Evolutionary conservation across 2,329 filamentous ascomycete species (phyloP).

Genomic region (Berkeleyomyces basicola): DNA sequence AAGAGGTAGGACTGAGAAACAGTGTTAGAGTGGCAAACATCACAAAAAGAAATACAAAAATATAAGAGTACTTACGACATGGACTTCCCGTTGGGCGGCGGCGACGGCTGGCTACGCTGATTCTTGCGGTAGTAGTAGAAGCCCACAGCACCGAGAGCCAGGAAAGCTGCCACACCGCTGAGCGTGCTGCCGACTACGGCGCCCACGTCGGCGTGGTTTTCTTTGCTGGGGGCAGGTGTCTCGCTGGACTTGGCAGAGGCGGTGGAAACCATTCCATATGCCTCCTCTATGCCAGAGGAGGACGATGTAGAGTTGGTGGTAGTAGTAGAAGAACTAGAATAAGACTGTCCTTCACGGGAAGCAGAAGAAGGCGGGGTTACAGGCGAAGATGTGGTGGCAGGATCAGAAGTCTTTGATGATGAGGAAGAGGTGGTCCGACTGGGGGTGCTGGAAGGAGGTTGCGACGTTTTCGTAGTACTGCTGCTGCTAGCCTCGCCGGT

Average conservation of each 20-base stretch:
- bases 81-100: neutral
- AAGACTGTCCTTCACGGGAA: constrained; percentile 1
- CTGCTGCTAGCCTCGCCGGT: neutral
- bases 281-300: too few relatives aligned
- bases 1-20: constrained; percentile 18
- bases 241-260: constrained; percentile 12
- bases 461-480: neutral
- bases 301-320: constrained; percentile 6
- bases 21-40: constrained; percentile 18
- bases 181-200: constrained; percentile 39
- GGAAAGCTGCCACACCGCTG: constrained; percentile 31
- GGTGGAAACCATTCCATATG: constrained; percentile 14
- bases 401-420: neutral
- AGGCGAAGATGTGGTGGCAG: neutral
- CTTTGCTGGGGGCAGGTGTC: constrained; percentile 15
- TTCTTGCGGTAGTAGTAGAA: constrained; percentile 29
- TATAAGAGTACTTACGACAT: constrained; percentile 11
- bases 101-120: constrained; percentile 26
- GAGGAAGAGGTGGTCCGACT: neutral
- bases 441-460: neutral
- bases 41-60: too few relatives aligned
- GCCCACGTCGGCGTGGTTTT: constrained; percentile 21
- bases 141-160: constrained; percentile 25
- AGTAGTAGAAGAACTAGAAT: constrained; percentile 2
- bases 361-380: neutral